Base-by-base conservation (phyloP, 179 eudicot species). In the Heliamphora pulchella region DNA sequence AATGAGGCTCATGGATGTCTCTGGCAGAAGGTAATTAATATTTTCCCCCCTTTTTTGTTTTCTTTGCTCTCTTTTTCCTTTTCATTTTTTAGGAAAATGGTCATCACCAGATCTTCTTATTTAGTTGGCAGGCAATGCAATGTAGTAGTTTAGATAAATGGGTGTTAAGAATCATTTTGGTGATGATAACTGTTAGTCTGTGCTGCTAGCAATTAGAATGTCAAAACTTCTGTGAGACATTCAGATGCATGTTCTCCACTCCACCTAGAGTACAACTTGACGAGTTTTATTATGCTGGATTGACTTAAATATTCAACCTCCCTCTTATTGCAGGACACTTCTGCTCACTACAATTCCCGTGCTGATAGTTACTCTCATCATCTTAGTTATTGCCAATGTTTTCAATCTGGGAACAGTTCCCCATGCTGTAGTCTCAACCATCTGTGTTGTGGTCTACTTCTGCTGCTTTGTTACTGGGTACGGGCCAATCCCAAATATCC, bases 1-100 rank as follows among this genome's bases (percentile, higher is more conserved):
- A 7, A 94, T 94, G 98, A 89, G 88, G 75, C 95, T 93, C 83
- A 91, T 94, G 94, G 98, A 94, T 83, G 57, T 91, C 71, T 75
- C 95, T 72, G 98, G 98, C 78, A 87, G 98, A 93, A 90, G 98
- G 97, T 91, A 84, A 74, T 13, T 71, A 0, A 8, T 15, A 14
- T 53, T 66, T 53, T 69, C 78, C 11, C 44, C 41, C 41, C 39
- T 44, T 39, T 63, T 69, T 54, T n/a, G 46, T 76, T 50, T 5
- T 31, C 44, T 3, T 31, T 76, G 50, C 68, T 47, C 17, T 50
- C 15, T 48, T 61, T 48, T 71, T 50, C 76, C 66, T 54, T 10
- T 50, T 58, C 65, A 58, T 58, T 58, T 48, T 48, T 57, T 9
- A 57, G 11, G 11, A 57, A 57, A 8, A 5, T n/a, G 44, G 5